Percentiles rank a stretch among this genome's conserved stretches.
Conservation (phyloP, 352 stramenopile genomes). For the Phytophthora cryptogea region DNA sequence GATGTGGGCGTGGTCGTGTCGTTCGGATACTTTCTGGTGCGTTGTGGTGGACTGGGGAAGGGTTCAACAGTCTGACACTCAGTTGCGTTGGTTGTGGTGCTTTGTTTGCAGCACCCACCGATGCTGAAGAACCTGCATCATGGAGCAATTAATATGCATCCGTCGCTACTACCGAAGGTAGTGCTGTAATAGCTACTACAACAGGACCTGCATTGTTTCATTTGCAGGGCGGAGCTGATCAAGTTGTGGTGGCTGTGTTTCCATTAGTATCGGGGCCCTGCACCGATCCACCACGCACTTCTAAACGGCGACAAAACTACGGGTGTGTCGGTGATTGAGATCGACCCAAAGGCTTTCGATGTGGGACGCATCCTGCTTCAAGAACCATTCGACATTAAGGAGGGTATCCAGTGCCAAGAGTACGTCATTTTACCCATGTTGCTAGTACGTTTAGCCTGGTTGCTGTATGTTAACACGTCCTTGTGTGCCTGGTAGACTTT, state of each 20-base stretch:
- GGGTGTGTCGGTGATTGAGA: conserved; percentile 87
- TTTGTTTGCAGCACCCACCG: conserved; percentile 59
- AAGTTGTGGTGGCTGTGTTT: conserved; percentile 1
- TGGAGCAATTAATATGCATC: conserved; percentile 90
- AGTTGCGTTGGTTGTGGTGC: conserved; percentile 4
- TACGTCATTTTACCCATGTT: conserved; percentile 18
- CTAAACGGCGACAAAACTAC: conserved; percentile 77
- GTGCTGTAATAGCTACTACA: neutral
- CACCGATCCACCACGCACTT: conserved; percentile 87
- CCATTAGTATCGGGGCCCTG: conserved; percentile 72
- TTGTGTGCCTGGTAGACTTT: conserved; percentile 35
- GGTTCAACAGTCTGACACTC: conserved; percentile 1
- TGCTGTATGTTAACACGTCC: neutral
- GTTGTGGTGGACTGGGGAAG: neutral
- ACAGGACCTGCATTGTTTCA: neutral
- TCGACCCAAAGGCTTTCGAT: conserved; percentile 84
- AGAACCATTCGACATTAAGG: conserved; percentile 47
- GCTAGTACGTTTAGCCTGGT: neutral
- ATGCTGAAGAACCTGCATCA: conserved; percentile 67
- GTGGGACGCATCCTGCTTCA: conserved; percentile 80
- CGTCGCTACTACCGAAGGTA: conserved; percentile 82
- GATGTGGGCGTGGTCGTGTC: conserved; percentile 90
- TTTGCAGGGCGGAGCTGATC: neutral
- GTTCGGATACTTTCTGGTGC: conserved; percentile 85
- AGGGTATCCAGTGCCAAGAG: conserved; percentile 54